phyloP scores from a whole-genome alignment of 805 yeast genomes.

The Lipomyces kockii region DNA sequence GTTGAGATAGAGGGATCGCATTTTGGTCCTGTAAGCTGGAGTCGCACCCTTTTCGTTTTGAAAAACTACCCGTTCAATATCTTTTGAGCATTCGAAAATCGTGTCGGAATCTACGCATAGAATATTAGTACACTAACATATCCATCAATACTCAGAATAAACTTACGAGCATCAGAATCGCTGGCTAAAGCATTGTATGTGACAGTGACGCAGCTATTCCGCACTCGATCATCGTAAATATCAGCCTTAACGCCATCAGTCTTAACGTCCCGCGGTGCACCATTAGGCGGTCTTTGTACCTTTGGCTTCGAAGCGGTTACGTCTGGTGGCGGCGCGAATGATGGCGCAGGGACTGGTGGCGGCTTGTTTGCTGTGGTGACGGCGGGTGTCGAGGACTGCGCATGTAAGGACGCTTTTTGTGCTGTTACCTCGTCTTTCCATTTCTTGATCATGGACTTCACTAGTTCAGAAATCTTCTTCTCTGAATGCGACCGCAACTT shows the following conservation, averaged over 20 bases:
- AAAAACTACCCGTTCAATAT: constrained; percentile 75
- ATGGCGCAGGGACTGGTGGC: constrained; percentile 35
- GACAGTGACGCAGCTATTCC: constrained; percentile 84
- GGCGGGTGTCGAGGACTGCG: constrained; percentile 26
- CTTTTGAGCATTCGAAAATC: constrained; percentile 65
- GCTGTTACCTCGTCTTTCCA: constrained; percentile 88
- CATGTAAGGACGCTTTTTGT: constrained; percentile 41
- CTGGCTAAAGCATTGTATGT: constrained; percentile 87
- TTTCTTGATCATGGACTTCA: constrained; percentile 76
- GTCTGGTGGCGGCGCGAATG: constrained; percentile 11
- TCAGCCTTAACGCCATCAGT: constrained; percentile 78
- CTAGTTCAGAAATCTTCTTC: constrained; percentile 61
- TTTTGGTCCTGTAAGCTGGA: constrained; percentile 72
- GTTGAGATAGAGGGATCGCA: constrained; percentile 85
- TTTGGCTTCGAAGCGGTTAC: constrained; percentile 15
- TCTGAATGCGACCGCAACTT: constrained; percentile 78
- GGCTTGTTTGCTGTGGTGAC: constrained; percentile 34
- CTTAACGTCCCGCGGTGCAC: constrained; percentile 71
- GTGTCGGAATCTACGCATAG: constrained; percentile 54
- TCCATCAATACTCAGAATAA: not conserved
- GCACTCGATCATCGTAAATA: constrained; percentile 72
- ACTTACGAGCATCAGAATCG: constrained; percentile 58
- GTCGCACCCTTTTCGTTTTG: constrained; percentile 57
- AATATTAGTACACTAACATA: not conserved
- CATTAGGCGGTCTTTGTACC: constrained; percentile 40